Evolutionary conservation across 805 yeast species (phyloP).

Genomic region (Myxozyma mucilagina): DNA sequence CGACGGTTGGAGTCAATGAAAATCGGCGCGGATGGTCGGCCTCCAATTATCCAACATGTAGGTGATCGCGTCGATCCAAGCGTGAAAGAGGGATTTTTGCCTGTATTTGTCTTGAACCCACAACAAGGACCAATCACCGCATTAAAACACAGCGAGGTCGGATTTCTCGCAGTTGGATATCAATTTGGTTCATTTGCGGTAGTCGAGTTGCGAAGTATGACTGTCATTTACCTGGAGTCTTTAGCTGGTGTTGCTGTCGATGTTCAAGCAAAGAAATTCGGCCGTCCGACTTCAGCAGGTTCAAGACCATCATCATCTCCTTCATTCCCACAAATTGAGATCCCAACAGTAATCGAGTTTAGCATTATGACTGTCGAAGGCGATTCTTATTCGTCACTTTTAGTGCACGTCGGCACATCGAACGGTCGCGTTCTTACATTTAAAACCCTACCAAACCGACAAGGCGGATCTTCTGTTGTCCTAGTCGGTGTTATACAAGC

Average conservation of each 20-base stretch:
- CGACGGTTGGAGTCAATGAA: constrained; percentile 5
- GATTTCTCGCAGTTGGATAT: constrained; percentile 82
- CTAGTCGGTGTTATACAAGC: constrained; percentile 52
- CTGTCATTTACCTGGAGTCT: constrained; percentile 44
- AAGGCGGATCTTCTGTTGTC: constrained; percentile 62
- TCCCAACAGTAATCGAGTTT: constrained; percentile 66
- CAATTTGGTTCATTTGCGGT: constrained; percentile 71
- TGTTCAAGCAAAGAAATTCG: constrained; percentile 5
- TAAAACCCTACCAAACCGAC: constrained; percentile 56
- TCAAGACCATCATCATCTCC: background rate
- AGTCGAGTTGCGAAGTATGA: constrained; percentile 65
- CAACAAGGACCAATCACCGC: constrained; percentile 56
- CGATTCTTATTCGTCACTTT: constrained; percentile 69
- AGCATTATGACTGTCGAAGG: constrained; percentile 67
- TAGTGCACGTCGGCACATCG: constrained; percentile 74
- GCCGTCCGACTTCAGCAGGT: background rate
- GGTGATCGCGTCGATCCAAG: constrained; percentile 13
- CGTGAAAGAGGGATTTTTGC: constrained; percentile 58
- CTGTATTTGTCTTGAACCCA: constrained; percentile 49
- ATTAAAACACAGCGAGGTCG: constrained; percentile 67
- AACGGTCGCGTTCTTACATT: constrained; percentile 68
- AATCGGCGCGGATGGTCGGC: constrained; percentile 11
- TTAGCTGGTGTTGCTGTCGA: constrained; percentile 10
- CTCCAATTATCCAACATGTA: constrained; percentile 17
- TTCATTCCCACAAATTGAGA: constrained; percentile 14